phyloP scores from a whole-genome alignment of 176 grass and related monocot species.

The Microstegium vimineum region DNA sequence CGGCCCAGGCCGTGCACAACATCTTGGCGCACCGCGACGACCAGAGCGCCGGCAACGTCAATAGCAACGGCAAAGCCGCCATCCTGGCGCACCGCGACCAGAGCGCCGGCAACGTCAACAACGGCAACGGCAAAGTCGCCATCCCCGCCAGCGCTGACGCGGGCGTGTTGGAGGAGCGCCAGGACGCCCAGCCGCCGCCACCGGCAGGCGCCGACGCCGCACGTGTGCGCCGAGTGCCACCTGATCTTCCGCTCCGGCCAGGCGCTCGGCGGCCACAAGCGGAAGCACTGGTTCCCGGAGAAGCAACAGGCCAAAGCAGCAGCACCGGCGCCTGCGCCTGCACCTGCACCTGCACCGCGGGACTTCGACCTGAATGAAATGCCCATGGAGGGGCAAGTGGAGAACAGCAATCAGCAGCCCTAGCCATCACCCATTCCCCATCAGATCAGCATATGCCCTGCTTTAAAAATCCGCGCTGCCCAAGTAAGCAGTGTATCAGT shows the following conservation, averaged over 20 bases:
- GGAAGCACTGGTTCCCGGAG: slow-evolving; percentile 31
- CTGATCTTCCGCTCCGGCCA: slow-evolving; percentile 27
- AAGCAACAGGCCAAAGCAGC: slow-evolving; percentile 5
- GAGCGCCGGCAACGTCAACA: background rate
- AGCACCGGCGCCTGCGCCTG: background rate
- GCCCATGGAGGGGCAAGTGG: background rate
- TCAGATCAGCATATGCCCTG: background rate
- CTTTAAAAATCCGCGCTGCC: background rate
- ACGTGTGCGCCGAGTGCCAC: slow-evolving; percentile 17
- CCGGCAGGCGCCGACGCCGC: background rate
- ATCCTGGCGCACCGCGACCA: background rate
- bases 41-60: background rate
- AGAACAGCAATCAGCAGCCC: background rate
- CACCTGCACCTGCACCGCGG: background rate
- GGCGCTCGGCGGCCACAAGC: slow-evolving; percentile 51
- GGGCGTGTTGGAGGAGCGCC: background rate
- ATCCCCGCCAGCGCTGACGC: background rate
- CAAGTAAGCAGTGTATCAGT: background rate
- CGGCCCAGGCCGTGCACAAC: background rate
- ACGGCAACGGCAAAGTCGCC: background rate
- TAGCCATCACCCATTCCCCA: background rate
- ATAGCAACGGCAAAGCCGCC: background rate
- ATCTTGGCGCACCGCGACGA: background rate
- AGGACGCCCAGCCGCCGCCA: background rate
- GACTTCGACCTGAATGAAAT: background rate